phyloP scores from a whole-genome alignment of 1,139 yeast genomes.

The Saccharomycopsis phalli region DNA sequence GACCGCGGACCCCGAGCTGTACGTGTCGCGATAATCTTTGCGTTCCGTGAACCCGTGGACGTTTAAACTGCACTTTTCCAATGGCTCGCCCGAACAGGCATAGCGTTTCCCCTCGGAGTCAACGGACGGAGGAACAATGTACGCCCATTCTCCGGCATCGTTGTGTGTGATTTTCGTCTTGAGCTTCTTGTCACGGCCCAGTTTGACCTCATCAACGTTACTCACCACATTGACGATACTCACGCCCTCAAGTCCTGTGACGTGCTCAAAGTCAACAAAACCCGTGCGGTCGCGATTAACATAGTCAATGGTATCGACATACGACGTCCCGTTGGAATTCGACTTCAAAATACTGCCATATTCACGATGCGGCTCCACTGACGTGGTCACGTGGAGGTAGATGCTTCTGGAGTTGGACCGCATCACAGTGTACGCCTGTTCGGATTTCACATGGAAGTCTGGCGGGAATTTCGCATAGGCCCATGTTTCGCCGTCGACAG shows the following conservation, averaged over 20 bases:
- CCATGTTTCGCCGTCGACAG: constrained; percentile 73
- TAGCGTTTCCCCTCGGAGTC: constrained; percentile 57
- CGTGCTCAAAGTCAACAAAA: constrained; percentile 80
- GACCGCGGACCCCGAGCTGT: constrained; percentile 79
- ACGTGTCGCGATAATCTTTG: constrained; percentile 73
- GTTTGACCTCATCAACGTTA: constrained; percentile 39
- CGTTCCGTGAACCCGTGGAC: constrained; percentile 91
- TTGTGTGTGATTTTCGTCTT: constrained; percentile 74
- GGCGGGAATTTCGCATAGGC: constrained; percentile 78
- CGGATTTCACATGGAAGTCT: constrained; percentile 50
- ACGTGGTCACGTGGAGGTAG: constrained; percentile 76
- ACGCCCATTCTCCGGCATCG: constrained; percentile 88
- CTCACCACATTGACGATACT: constrained; percentile 62
- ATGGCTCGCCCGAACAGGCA: constrained; percentile 41
- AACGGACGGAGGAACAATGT: constrained; percentile 53
- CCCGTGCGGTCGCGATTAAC: constrained; percentile 73
- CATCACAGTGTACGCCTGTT: constrained; percentile 78
- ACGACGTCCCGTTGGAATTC: constrained; percentile 92
- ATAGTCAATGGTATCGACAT: constrained; percentile 57
- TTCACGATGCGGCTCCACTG: constrained; percentile 41
- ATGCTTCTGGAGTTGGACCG: constrained; percentile 70
- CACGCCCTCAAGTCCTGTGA: constrained; percentile 85
- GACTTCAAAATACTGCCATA: constrained; percentile 83
- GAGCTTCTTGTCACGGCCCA: constrained; percentile 42
- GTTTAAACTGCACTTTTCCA: constrained; percentile 66